These are phyloP conservation scores for Brassica balearica DNA, from an alignment of 441 rosid genomes.

Conservation along the genomic window DNA sequence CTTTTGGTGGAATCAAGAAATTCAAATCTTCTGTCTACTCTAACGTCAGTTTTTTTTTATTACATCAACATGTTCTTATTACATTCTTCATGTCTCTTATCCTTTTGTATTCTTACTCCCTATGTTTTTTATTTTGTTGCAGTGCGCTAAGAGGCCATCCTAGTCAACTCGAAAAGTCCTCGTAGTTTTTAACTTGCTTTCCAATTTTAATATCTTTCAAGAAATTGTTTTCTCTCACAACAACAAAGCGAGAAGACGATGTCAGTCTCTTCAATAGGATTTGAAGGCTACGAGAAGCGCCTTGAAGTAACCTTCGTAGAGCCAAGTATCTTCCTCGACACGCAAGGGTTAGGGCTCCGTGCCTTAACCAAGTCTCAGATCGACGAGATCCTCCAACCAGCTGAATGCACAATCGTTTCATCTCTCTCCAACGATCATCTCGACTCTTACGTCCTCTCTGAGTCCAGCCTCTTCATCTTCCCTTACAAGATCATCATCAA, in stretches of 20 bases:
- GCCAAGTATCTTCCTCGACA: slow-evolving; percentile 56
- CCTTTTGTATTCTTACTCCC: neutral
- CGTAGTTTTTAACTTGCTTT: slow-evolving; percentile 15
- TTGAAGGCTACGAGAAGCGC: slow-evolving; percentile 78
- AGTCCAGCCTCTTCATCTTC: slow-evolving; percentile 67
- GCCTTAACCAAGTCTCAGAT: slow-evolving; percentile 55
- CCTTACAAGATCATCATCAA: no score
- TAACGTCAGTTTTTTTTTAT: slow-evolving; percentile 47
- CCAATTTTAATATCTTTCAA: slow-evolving; percentile 28
- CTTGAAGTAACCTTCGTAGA: slow-evolving; percentile 65
- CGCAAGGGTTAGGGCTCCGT: slow-evolving; percentile 58
- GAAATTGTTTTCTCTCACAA: neutral
- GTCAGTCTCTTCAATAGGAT: slow-evolving; percentile 65
- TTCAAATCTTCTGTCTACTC: slow-evolving; percentile 54
- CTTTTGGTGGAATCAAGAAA: slow-evolving; percentile 82
- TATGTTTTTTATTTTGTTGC: neutral
- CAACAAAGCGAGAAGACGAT: slow-evolving; percentile 45
- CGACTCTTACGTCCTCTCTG: slow-evolving; percentile 70
- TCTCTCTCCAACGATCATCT: neutral
- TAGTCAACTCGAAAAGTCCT: neutral
- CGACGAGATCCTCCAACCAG: slow-evolving; percentile 65
- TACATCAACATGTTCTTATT: neutral
- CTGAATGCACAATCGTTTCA: slow-evolving; percentile 50
- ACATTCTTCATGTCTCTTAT: neutral
- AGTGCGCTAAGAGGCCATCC: neutral